Percentiles rank a stretch among this genome's conserved stretches.
Evolutionary conservation across 2,329 filamentous ascomycete genomes (phyloP).

Genomic region (Periconia macrospinosa): DNA sequence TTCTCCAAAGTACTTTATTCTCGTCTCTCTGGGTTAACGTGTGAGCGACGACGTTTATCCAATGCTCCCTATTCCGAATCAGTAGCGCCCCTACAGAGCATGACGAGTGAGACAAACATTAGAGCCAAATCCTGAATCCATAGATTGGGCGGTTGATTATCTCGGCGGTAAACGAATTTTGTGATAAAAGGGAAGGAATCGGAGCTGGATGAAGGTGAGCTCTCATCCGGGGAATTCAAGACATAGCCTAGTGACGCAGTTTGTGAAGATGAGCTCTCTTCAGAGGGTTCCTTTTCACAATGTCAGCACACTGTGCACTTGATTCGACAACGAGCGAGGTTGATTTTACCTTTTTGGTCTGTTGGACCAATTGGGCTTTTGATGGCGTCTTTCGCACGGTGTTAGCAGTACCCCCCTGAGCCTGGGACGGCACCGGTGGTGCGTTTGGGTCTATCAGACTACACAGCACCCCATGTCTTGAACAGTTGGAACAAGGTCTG

Average conservation of each 20-base stretch:
- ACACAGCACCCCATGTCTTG: conserved; percentile 40
- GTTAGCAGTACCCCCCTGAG: conserved; percentile 10
- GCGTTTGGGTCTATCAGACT: conserved; percentile 33
- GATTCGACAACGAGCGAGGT: background rate
- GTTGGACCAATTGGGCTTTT: conserved; percentile 11
- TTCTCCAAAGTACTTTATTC: conserved; percentile 35
- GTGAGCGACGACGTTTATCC: conserved; percentile 30
- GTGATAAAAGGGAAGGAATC: conserved; percentile 38
- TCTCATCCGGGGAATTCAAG: conserved; percentile 16
- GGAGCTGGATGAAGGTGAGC: conserved; percentile 27
- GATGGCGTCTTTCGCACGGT: conserved; percentile 14
- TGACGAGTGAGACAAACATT: conserved; percentile 25
- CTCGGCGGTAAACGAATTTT: conserved; percentile 28
- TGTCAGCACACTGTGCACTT: background rate
- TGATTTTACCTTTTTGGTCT: conserved; percentile 19
- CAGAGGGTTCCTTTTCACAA: conserved; percentile 14
- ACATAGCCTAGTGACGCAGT: conserved; percentile 25
- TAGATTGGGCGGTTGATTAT: conserved; percentile 23
- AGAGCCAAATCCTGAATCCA: conserved; percentile 40
- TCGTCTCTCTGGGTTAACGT: conserved; percentile 28
- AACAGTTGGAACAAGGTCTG: conserved; percentile 42
- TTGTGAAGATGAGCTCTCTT: conserved; percentile 12
- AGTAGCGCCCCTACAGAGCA: background rate
- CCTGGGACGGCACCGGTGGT: conserved; percentile 11
- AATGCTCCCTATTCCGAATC: conserved; percentile 32